Conservation (phyloP, 2,329 filamentous ascomycete genomes). For the Esteya vermicola region DNA sequence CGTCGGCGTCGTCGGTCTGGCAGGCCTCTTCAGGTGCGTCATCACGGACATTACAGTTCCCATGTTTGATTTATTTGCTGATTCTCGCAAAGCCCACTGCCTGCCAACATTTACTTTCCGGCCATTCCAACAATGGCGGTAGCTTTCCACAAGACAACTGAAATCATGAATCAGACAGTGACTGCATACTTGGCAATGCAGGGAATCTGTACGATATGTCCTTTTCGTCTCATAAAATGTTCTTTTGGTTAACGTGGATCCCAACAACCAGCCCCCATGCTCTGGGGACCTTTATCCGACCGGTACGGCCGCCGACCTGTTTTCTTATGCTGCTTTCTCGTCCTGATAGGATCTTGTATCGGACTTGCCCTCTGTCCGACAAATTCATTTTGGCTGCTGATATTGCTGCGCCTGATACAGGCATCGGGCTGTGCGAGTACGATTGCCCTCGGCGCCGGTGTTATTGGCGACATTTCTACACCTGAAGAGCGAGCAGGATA, state of each 20-base stretch:
- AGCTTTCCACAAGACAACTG: conserved; percentile 16
- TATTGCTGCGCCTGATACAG: conserved; percentile 18
- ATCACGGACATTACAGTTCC: too few species aligned
- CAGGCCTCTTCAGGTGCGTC: conserved; percentile 13
- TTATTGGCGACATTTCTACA: conserved; percentile 19
- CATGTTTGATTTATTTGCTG: background rate
- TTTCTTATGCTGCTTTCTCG: conserved; percentile 16
- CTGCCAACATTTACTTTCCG: conserved; percentile 21
- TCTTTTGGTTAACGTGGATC: background rate
- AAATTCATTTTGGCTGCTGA: conserved; percentile 17
- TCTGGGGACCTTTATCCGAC: conserved; percentile 21
- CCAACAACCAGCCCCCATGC: conserved; percentile 14
- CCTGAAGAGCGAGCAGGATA: conserved; percentile 18
- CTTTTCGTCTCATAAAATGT: background rate
- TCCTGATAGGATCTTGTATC: conserved; percentile 18
- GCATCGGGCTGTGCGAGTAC: conserved; percentile 20
- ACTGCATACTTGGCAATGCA: conserved; percentile 20
- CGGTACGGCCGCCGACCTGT: conserved; percentile 17
- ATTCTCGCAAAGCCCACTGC: conserved; percentile 14
- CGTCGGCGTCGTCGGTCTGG: conserved; percentile 14
- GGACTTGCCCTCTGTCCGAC: conserved; percentile 19
- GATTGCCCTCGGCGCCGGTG: conserved; percentile 18
- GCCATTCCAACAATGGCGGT: conserved; percentile 16
- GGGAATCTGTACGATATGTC: conserved; percentile 11
- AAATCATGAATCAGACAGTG: conserved; percentile 18